Evolutionary conservation across 1,284 basidiomycete genomes (phyloP).

Genomic region (Coniophora puteana): DNA sequence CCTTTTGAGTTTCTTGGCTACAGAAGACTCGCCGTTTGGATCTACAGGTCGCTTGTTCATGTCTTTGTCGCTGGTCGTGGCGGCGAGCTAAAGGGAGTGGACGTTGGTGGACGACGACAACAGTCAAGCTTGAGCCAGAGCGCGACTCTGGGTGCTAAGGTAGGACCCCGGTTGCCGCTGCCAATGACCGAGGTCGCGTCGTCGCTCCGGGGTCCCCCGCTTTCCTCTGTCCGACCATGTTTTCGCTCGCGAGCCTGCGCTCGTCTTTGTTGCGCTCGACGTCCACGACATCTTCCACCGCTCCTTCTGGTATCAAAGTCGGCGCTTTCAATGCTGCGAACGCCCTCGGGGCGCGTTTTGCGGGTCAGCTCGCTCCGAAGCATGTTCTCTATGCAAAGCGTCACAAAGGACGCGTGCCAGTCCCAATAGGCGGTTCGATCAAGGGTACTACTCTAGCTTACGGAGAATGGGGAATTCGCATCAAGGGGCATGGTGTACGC

Average conservation of each 20-base stretch:
- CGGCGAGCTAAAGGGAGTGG: slow-evolving; percentile 1
- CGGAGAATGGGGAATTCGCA: slow-evolving; percentile 90
- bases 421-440: slow-evolving; percentile 85
- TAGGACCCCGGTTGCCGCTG: no score
- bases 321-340: slow-evolving; percentile 10
- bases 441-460: slow-evolving; percentile 93
- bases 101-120: no score
- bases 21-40: slow-evolving; percentile 43
- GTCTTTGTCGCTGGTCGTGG: slow-evolving; percentile 47
- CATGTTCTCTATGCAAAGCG: slow-evolving; percentile 81
- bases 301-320: slow-evolving; percentile 17
- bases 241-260: slow-evolving; percentile 15
- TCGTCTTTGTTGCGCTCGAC: slow-evolving; percentile 13
- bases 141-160: no score
- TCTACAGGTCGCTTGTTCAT: slow-evolving; percentile 47
- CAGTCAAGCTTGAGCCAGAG: no score
- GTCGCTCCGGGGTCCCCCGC: neutral
- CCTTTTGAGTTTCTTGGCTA: slow-evolving; percentile 70
- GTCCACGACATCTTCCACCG: slow-evolving; percentile 10
- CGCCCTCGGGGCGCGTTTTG: slow-evolving; percentile 22
- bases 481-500: slow-evolving; percentile 79
- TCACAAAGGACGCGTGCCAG: slow-evolving; percentile 84
- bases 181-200: no score
- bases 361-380: slow-evolving; percentile 73
- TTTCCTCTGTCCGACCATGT: slow-evolving; percentile 13